phyloP scores from a whole-genome alignment of 805 yeast genomes.

The Metschnikowia lunata region DNA sequence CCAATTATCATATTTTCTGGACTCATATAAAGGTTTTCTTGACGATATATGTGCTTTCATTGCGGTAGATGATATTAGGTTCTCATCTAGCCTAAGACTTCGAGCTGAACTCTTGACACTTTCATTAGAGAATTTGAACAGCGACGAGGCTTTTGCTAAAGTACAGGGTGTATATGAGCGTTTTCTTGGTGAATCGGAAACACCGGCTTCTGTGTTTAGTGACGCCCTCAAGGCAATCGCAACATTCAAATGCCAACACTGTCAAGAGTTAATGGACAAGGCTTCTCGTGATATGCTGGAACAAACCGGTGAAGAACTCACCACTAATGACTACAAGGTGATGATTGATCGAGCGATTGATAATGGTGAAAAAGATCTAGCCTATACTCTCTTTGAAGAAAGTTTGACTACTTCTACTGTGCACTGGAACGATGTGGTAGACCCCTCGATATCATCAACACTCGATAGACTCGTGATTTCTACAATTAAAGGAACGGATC shows the following conservation, averaged over 20 bases:
- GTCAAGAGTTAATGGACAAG: conserved; percentile 2
- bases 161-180: conserved; percentile 1
- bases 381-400: conserved; percentile 28
- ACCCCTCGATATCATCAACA: conserved; percentile 18
- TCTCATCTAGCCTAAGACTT: conserved; percentile 18
- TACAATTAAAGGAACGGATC: conserved; percentile 27
- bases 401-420: conserved; percentile 19
- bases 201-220: neutral
- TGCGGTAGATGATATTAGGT: conserved; percentile 20
- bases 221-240: conserved; percentile 2
- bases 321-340: conserved; percentile 16
- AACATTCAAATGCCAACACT: neutral
- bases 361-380: conserved; percentile 17
- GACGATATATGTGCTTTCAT: conserved; percentile 18
- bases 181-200: conserved; percentile 1
- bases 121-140: neutral
- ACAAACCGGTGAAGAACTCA: neutral
- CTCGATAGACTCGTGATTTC: conserved; percentile 43
- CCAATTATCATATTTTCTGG: neutral
- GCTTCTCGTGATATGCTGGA: conserved; percentile 1
- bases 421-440: conserved; percentile 11
- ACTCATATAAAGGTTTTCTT: neutral
- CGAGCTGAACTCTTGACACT: conserved; percentile 15
- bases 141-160: neutral
- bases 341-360: conserved; percentile 27